Conservation (phyloP, 441 rosid genomes). For the Croton setiger region DNA sequence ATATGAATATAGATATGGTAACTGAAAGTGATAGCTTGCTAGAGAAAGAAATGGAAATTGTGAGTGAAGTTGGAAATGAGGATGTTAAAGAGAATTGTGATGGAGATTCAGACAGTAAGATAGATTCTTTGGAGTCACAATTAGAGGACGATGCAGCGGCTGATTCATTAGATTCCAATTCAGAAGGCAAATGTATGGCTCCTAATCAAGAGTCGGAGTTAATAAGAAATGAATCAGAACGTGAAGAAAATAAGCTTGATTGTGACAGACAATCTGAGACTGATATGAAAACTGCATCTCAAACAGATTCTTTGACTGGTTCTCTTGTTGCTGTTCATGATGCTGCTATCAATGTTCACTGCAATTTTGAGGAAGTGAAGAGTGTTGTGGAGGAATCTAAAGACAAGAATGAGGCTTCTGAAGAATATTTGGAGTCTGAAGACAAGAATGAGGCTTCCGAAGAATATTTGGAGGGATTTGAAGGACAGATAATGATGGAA, state of each 20-base stretch:
- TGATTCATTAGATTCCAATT: background rate
- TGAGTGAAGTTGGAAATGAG: constrained; percentile 18
- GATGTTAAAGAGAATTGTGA: constrained; percentile 15
- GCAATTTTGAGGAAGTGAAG: constrained; percentile 16
- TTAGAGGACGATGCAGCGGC: constrained; percentile 9
- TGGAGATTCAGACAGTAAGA: constrained; percentile 18
- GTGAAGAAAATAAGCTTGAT: constrained; percentile 18
- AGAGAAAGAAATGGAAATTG: constrained; percentile 13
- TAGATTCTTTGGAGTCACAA: constrained; percentile 18
- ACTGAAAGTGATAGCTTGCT: constrained; percentile 3
- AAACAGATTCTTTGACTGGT: constrained; percentile 9
- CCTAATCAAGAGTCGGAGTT: constrained; percentile 15
- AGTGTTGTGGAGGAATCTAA: constrained; percentile 19
- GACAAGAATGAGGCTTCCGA: constrained; percentile 24
- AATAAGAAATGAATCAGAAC: constrained; percentile 21
- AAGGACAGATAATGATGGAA: constrained; percentile 15
- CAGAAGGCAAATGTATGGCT: constrained; percentile 22
- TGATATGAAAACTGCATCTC: constrained; percentile 17
- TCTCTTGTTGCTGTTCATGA: constrained; percentile 13
- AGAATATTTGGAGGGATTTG: constrained; percentile 18
- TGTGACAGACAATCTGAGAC: constrained; percentile 8
- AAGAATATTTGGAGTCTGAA: constrained; percentile 13
- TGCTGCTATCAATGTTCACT: constrained; percentile 2
- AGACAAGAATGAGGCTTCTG: constrained; percentile 24
- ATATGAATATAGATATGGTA: constrained; percentile 9